A percentile compares a stretch with the other conserved stretches of the same genome.
Conservation (phyloP, 768 basidiomycete species). For the Lentinula raphanica region DNA sequence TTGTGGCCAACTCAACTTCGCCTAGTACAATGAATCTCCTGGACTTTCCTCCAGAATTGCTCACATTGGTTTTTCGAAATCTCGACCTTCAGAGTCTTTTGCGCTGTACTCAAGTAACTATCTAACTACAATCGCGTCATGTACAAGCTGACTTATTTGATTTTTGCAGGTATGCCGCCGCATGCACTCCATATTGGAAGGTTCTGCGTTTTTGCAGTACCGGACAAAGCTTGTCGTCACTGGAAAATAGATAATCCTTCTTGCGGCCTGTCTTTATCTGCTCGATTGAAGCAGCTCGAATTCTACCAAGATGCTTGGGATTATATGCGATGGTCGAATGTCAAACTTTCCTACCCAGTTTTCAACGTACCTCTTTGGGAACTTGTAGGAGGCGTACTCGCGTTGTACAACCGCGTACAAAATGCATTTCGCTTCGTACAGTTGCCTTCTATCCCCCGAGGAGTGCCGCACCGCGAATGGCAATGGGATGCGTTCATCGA, state of each 20-base stretch:
- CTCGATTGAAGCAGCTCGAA: slow-evolving; percentile 21
- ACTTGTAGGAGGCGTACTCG: slow-evolving; percentile 28
- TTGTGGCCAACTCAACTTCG: too few relatives aligned
- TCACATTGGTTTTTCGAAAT: slow-evolving; percentile 16
- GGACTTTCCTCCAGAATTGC: slow-evolving; percentile 25
- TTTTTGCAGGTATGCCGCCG: slow-evolving; percentile 22
- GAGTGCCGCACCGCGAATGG: slow-evolving; percentile 24
- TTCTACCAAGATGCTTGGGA: slow-evolving; percentile 25
- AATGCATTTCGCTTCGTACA: slow-evolving; percentile 18
- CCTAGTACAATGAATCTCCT: too few relatives aligned
- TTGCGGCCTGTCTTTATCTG: slow-evolving; percentile 13
- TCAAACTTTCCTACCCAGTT: slow-evolving; percentile 11
- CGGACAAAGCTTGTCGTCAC: slow-evolving; percentile 24
- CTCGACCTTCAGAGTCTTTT: slow-evolving; percentile 26
- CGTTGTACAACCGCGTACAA: slow-evolving; percentile 10
- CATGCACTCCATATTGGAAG: slow-evolving; percentile 22
- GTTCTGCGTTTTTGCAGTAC: slow-evolving; percentile 22
- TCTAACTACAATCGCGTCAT: neutral
- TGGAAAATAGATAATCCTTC: slow-evolving; percentile 20
- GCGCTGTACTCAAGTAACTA: slow-evolving; percentile 19
- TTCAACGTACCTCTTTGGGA: slow-evolving; percentile 25
- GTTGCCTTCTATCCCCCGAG: slow-evolving; percentile 25
- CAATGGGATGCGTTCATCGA: slow-evolving; percentile 15
- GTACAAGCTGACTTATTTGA: neutral
- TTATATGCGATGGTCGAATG: slow-evolving; percentile 16